A percentile compares a stretch with the other conserved stretches of the same genome.
phyloP scores from a whole-genome alignment of 257 asterid genomes.

The Orobanche coerulescens region DNA sequence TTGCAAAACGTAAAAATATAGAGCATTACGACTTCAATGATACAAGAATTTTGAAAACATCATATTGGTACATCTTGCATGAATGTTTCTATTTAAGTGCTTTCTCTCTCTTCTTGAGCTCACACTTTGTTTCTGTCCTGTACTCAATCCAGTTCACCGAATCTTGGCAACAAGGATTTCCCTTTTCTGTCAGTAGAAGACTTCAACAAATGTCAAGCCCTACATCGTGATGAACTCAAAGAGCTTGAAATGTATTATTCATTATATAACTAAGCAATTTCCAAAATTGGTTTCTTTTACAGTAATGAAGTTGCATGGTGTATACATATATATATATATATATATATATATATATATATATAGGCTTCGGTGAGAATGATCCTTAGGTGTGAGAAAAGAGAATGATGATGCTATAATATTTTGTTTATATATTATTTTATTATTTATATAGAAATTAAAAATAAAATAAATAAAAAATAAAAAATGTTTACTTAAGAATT shows the following conservation, averaged over 20 bases:
- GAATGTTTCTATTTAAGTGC: not conserved
- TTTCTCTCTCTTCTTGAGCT: not conserved
- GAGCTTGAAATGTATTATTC: conserved; percentile 59
- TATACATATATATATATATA: too few relatives aligned
- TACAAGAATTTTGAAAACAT: conserved; percentile 61
- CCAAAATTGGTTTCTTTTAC: conserved; percentile 1
- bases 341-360: too few relatives aligned
- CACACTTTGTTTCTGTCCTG: conserved; percentile 6
- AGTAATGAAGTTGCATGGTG: not conserved
- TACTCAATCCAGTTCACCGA: conserved; percentile 50
- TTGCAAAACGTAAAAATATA: conserved; percentile 48
- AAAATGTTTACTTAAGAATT: too few relatives aligned
- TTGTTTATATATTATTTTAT: too few relatives aligned
- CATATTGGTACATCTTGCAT: conserved; percentile 45
- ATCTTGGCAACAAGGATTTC: conserved; percentile 60
- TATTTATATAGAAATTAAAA: too few relatives aligned
- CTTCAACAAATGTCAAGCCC: conserved; percentile 60
- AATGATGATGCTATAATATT: too few relatives aligned
- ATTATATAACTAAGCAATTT: conserved; percentile 1
- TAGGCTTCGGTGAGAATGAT: too few relatives aligned
- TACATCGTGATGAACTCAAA: conserved; percentile 60
- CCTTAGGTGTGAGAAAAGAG: too few relatives aligned
- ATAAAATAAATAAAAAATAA: too few relatives aligned
- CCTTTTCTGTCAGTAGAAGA: conserved; percentile 56
- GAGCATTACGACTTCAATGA: conserved; percentile 48